Conservation (phyloP, 2,329 filamentous ascomycete species). For the Ascochyta rabiei region DNA sequence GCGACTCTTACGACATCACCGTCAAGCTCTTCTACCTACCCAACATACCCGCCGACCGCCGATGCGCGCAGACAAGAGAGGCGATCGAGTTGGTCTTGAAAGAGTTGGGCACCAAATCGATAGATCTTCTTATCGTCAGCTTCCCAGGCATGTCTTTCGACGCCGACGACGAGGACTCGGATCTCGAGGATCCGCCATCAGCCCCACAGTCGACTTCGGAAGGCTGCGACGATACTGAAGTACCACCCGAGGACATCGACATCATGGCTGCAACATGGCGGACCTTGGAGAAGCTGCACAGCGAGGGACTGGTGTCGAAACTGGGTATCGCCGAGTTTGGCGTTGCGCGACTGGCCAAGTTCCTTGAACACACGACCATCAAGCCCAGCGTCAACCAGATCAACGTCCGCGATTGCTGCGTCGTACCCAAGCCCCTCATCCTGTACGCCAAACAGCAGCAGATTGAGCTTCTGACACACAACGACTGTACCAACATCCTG, state of each 20-base stretch:
- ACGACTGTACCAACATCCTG: conserved; percentile 90
- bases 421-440: conserved; percentile 86
- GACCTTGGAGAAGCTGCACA: conserved; percentile 74
- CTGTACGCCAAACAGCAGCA: conserved; percentile 80
- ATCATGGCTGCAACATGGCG: conserved; percentile 71
- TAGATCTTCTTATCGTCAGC: conserved; percentile 89
- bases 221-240: conserved; percentile 35
- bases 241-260: conserved; percentile 61
- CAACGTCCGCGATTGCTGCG: conserved; percentile 94
- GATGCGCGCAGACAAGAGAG: conserved; percentile 74
- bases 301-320: conserved; percentile 71
- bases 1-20: conserved; percentile 88
- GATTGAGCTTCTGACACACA: conserved; percentile 90
- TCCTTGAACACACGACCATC: conserved; percentile 73
- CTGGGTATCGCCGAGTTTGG: conserved; percentile 93
- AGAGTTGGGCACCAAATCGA: conserved; percentile 74
- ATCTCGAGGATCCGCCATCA: conserved; percentile 59
- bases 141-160: conserved; percentile 95
- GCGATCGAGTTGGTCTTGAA: conserved; percentile 80
- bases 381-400: conserved; percentile 90
- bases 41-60: conserved; percentile 66
- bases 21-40: conserved; percentile 94
- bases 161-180: conserved; percentile 81
- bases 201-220: conserved; percentile 44
- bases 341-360: conserved; percentile 77